Evolutionary conservation across 208 protist species (phyloP), one percentile per base, ranked within the genome.

Genomic region (Herpetomonas samuelpessoai): DNA sequence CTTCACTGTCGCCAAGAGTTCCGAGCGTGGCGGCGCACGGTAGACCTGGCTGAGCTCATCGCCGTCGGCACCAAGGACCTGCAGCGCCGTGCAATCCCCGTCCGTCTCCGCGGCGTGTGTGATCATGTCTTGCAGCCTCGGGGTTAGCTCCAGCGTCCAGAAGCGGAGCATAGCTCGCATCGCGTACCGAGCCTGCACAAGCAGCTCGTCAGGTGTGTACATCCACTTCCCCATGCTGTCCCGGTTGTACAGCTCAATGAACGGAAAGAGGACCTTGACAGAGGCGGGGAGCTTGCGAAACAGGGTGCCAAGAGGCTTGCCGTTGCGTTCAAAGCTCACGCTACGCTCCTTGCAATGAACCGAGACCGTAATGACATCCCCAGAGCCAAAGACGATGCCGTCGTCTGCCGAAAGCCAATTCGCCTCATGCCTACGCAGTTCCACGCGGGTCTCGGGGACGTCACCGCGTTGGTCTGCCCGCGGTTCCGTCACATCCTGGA

Each of bases 271-370:
- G 41, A 85, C 67, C 28, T 50, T 64, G 46, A 91, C 81, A 18
- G 60, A 57, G 14, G 72, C 19, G 2, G 83, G 74, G 25, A 96
- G 70, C 21, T 68, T 63, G 27, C 59, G 74, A 50, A 86, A 89
- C 26, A 93, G 59, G 9, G 74, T 79, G 27, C 88, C 88, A 14
- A 96, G 72, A 51, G 82, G 71, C 46, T 81, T 57, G 21, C 80
- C 86, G 64, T 96, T 96, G 44, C 89, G 81, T 38, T 74, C 76
- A 62, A 93, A 96, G 35, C 65, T 68, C 44, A 96, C 70, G 65
- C 70, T 79, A 10, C 86, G 83, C 30, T 66, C 28, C 29, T 56
- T 67, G 39, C 72, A 79, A 52, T 91, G 57, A 28, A 96, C 74
- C 7, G 71, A 74, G 18, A 91, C 80, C 29, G 89, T 96, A 53